Conservation (phyloP, 2,329 filamentous ascomycete genomes). For the Monosporascus sp. region DNA sequence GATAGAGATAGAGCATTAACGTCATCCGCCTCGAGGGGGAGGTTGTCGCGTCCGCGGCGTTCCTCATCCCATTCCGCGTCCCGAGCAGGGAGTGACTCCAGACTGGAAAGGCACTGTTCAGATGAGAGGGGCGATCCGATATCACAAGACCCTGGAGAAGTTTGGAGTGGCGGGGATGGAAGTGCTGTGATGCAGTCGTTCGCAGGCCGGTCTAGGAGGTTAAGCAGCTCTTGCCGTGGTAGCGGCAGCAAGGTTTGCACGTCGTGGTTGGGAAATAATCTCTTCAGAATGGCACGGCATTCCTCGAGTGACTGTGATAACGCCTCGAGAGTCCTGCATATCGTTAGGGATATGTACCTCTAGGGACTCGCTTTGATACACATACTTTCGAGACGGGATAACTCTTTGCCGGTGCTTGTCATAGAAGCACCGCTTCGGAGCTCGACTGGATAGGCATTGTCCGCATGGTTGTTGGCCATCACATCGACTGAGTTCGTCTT, state of each 20-base stretch:
- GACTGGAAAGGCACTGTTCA: conserved; percentile 41
- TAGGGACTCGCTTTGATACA: conserved; percentile 5
- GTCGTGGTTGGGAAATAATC: conserved; percentile 55
- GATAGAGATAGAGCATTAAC: conserved; percentile 62
- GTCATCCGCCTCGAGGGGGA: conserved; percentile 63
- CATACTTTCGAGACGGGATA: conserved; percentile 72
- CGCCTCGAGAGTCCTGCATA: conserved; percentile 48
- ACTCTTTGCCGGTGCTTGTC: conserved; percentile 73
- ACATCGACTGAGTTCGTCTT: conserved; percentile 49
- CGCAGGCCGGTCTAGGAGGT: conserved; percentile 44
- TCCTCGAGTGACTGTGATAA: conserved; percentile 61
- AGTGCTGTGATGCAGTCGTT: conserved; percentile 37
- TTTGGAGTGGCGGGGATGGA: conserved; percentile 49
- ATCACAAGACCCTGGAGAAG: conserved; percentile 41
- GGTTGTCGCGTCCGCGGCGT: conserved; percentile 45
- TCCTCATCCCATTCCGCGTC: conserved; percentile 65
- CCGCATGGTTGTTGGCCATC: conserved; percentile 78
- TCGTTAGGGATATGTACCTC: conserved; percentile 11
- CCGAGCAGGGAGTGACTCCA: conserved; percentile 65
- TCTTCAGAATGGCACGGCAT: conserved; percentile 56
- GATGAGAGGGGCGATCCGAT: conserved; percentile 45
- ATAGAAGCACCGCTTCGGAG: conserved; percentile 73
- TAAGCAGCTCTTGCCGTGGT: conserved; percentile 54
- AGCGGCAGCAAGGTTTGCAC: conserved; percentile 46
- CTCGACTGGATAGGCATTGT: conserved; percentile 76